These are phyloP conservation scores for Butyriboletus pseudospeciosus DNA, from an alignment of 1,284 basidiomycete genomes.

Conservation along the genomic window DNA sequence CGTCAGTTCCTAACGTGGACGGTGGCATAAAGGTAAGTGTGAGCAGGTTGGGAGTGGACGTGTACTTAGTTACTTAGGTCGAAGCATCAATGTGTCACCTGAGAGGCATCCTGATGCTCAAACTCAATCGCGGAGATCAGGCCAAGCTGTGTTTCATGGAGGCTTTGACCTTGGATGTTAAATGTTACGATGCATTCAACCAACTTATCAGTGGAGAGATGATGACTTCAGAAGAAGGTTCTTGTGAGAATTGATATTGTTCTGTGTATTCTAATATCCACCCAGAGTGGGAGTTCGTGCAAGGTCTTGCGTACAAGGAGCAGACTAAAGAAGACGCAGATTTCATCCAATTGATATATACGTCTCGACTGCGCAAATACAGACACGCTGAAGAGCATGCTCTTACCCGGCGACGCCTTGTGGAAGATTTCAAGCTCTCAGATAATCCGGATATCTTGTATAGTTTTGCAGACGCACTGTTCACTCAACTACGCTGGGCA, in stretches of 20 bases:
- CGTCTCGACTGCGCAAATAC: slow-evolving; percentile 85
- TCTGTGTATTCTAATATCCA: slow-evolving; percentile 2
- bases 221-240: slow-evolving; percentile 91
- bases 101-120: slow-evolving; percentile 89
- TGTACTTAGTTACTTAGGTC: slow-evolving; percentile 50
- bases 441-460: slow-evolving; percentile 92
- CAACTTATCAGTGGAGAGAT: slow-evolving; percentile 89
- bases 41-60: neutral
- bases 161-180: slow-evolving; percentile 89
- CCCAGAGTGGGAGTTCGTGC: slow-evolving; percentile 93
- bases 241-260: slow-evolving; percentile 13
- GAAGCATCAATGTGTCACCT: slow-evolving; percentile 95
- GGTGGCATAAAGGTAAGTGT: slow-evolving; percentile 76
- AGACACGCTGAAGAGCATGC: slow-evolving; percentile 80
- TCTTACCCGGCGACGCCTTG: slow-evolving; percentile 66
- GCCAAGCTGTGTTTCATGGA: slow-evolving; percentile 96
- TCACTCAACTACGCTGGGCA: slow-evolving; percentile 84
- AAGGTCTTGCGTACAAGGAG: slow-evolving; percentile 74
- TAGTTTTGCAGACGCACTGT: slow-evolving; percentile 89
- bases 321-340: slow-evolving; percentile 85
- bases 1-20: slow-evolving; percentile 69
- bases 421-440: slow-evolving; percentile 72
- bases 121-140: slow-evolving; percentile 82
- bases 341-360: slow-evolving; percentile 90
- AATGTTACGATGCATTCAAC: slow-evolving; percentile 95